These are phyloP conservation scores for Akanthomyces uredinophilus DNA, from an alignment of 2,329 filamentous ascomycete genomes.

Conservation along the genomic window DNA sequence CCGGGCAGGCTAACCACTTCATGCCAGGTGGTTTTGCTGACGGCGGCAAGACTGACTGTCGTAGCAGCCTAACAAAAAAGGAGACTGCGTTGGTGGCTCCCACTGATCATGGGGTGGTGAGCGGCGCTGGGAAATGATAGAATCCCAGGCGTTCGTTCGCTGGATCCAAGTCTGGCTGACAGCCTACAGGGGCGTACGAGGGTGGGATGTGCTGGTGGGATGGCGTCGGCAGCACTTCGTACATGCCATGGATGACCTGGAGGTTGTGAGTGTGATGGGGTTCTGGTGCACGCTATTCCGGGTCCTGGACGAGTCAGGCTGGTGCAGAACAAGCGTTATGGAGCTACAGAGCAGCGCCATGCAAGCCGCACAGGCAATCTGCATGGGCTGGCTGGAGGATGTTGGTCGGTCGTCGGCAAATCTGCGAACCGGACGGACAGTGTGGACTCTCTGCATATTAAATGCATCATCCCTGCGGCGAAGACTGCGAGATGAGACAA, in stretches of 20 bases:
- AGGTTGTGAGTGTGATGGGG: background rate
- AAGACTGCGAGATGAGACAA: constrained; percentile 6
- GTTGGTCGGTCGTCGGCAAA: constrained; percentile 8
- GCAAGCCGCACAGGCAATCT: background rate
- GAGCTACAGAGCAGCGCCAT: background rate
- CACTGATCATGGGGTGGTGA: background rate
- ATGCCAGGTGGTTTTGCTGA: background rate
- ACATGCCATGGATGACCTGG: background rate
- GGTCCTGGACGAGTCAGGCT: constrained; percentile 8
- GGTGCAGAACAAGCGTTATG: background rate
- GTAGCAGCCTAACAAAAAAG: background rate
- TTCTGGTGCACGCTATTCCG: background rate
- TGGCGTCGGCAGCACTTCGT: background rate
- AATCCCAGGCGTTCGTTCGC: background rate
- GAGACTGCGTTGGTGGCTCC: background rate
- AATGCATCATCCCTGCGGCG: background rate
- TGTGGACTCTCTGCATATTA: background rate
- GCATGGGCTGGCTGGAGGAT: background rate
- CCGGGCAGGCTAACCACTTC: background rate
- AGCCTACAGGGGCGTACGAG: background rate
- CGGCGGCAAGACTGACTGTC: background rate
- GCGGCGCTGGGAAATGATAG: background rate
- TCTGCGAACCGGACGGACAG: background rate
- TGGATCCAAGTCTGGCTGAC: constrained; percentile 2
- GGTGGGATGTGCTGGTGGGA: background rate